Base-by-base conservation (phyloP, 352 stramenopile genomes). In the Pythium pyrilobum region DNA sequence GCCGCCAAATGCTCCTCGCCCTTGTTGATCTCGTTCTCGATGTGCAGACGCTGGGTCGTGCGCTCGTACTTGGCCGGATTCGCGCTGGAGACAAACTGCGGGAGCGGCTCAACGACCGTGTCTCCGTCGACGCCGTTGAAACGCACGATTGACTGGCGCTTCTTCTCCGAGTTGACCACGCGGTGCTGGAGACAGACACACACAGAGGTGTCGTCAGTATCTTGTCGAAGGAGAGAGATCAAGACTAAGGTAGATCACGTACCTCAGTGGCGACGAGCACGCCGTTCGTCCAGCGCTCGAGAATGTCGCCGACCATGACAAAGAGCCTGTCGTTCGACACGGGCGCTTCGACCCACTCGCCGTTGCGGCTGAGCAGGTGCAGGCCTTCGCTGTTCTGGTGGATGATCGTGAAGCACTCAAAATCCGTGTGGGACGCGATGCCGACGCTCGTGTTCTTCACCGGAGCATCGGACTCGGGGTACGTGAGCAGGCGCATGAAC, bases 361-460 rank as follows among this genome's bases (percentile, higher is more conserved):
- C 77, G 20, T 73, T 64, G 42, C 76, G 78, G 38, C 76, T 79
- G 20, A 72, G 42, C 57, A 93, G 51, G 51, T 93, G 80, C 52
- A 93, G 47, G 0, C 82, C 82, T 32, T 75, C 60, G 29, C 73
- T 81, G 42, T 89, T 92, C 53, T 93, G 82, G 49, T 93, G 82
- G 56, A 93, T 89, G 52, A 91, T 79, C 23, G 80, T 93, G 38
- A 93, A 91, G 48, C 75, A 89, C 63, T 93, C 82, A 52, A 91
- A 91, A 49, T 91, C 82, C 31, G 82, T 93, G 61, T 93, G 82
- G 18, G 80, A 87, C 4, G 80, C 74, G 58, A 93, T 91, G 25
- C 82, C 82, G 10, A 93, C 77, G 2, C 69, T 84, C 33, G 74
- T 76, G 51, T 82, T 81, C 50, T 84, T 72, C n/a, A 71, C 62